phyloP scores from a whole-genome alignment of 2,329 filamentous ascomycete species.

The Albophoma yamanashiensis region DNA sequence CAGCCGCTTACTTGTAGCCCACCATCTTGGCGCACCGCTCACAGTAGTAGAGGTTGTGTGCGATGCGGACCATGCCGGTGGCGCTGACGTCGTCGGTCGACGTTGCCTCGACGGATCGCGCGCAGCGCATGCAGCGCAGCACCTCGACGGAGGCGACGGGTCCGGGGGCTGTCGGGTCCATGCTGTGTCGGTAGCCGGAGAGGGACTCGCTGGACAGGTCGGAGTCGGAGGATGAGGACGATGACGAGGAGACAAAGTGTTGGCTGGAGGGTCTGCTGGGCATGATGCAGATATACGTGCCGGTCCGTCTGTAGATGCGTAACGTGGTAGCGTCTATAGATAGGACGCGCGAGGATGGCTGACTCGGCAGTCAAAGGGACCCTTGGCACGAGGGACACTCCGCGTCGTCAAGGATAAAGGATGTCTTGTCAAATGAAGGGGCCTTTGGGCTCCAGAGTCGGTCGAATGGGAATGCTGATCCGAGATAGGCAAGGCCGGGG shows the following conservation, averaged over 20 bases:
- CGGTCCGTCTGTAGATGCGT: background rate
- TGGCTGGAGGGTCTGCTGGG: conserved; percentile 7
- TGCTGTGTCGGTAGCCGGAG: conserved; percentile 28
- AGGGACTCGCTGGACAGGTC: conserved; percentile 24
- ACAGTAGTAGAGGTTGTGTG: conserved; percentile 57
- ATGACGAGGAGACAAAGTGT: conserved; percentile 13
- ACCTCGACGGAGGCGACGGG: conserved; percentile 45
- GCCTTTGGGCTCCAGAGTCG: background rate
- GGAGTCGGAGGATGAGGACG: conserved; percentile 27
- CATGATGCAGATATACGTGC: conserved; percentile 3
- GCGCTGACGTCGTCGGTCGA: conserved; percentile 47
- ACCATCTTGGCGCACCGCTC: conserved; percentile 52
- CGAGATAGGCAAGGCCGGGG: background rate
- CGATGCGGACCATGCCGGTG: conserved; percentile 54
- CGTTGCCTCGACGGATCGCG: conserved; percentile 48
- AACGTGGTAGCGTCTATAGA: background rate
- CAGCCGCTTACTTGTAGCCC: conserved; percentile 44
- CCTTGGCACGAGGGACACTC: background rate
- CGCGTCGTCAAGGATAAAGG: background rate
- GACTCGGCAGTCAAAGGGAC: background rate
- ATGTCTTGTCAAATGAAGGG: background rate
- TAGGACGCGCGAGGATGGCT: background rate
- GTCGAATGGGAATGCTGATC: background rate
- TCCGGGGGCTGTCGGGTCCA: conserved; percentile 31
- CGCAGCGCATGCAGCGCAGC: conserved; percentile 52